Percentiles rank a stretch among this genome's conserved stretches.
phyloP scores from a whole-genome alignment of 148 eudicot species.

The Camellia sinensis region DNA sequence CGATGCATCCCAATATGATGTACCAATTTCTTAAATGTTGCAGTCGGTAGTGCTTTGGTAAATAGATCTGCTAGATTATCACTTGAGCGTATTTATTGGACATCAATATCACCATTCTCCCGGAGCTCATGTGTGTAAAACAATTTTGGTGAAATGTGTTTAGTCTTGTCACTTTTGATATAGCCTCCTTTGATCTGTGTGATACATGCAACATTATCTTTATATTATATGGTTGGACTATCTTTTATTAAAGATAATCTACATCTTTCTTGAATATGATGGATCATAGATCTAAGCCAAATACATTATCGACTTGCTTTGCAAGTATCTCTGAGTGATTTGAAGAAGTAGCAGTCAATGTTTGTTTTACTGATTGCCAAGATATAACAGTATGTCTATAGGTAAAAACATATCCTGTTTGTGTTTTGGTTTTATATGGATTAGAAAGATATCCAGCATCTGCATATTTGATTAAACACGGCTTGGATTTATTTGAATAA shows the following conservation, averaged over 20 bases:
- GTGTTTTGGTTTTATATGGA: background rate
- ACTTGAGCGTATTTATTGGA: slow-evolving; percentile 6
- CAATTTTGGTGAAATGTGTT: slow-evolving; percentile 19
- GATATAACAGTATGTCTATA: no score
- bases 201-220: slow-evolving; percentile 21
- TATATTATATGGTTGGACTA: background rate
- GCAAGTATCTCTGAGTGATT: slow-evolving; percentile 1
- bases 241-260: background rate
- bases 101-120: slow-evolving; percentile 1
- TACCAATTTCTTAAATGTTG: no score
- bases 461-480: background rate
- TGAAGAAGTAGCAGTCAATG: background rate
- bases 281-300: background rate
- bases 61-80: slow-evolving; percentile 9
- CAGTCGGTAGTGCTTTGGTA: no score
- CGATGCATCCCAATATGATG: no score
- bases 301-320: background rate
- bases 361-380: background rate
- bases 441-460: background rate
- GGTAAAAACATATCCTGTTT: background rate
- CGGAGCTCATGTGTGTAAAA: slow-evolving; percentile 15
- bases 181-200: slow-evolving; percentile 4
- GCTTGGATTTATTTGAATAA: background rate
- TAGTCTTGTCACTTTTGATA: slow-evolving; percentile 17
- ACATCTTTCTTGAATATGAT: background rate